Percentiles rank a stretch among this genome's conserved stretches.
phyloP scores from a whole-genome alignment of 192 early-diverging fungal genomes.

The Linnemannia hyalina region DNA sequence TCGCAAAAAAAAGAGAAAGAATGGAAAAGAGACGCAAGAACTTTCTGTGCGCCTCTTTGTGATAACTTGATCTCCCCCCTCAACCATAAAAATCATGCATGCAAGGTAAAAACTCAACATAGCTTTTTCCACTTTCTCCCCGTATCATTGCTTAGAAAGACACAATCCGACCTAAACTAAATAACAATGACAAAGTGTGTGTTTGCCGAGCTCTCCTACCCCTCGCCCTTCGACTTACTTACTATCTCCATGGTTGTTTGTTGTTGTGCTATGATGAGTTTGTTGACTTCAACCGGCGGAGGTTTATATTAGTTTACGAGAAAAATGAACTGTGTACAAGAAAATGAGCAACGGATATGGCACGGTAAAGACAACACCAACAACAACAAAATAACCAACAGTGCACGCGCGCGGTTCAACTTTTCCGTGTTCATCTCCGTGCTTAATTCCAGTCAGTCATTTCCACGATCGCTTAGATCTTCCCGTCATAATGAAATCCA shows the following conservation, averaged over 20 bases:
- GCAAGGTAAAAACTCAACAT: neutral
- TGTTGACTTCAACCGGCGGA: neutral
- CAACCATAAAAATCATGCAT: neutral
- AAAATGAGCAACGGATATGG: neutral
- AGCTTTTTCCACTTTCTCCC: neutral
- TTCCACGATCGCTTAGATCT: no score
- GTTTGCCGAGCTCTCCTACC: neutral
- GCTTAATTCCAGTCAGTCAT: no score
- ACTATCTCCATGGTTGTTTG: neutral
- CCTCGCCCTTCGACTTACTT: neutral
- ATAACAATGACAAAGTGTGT: neutral
- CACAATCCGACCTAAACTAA: neutral
- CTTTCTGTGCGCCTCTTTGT: no score
- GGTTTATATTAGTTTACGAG: neutral
- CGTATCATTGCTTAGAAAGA: conserved; percentile 2
- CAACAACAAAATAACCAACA: neutral
- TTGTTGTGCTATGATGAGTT: neutral
- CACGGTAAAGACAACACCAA: neutral
- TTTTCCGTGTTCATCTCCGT: neutral
- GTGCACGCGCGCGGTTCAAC: neutral
- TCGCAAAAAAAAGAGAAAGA: no score
- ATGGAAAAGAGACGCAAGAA: no score
- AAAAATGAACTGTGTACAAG: neutral
- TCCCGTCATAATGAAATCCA: neutral
- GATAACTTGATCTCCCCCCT: neutral